Evolutionary conservation across 208 protist genomes (phyloP).

Genomic region (Acanthamoeba healyi): DNA sequence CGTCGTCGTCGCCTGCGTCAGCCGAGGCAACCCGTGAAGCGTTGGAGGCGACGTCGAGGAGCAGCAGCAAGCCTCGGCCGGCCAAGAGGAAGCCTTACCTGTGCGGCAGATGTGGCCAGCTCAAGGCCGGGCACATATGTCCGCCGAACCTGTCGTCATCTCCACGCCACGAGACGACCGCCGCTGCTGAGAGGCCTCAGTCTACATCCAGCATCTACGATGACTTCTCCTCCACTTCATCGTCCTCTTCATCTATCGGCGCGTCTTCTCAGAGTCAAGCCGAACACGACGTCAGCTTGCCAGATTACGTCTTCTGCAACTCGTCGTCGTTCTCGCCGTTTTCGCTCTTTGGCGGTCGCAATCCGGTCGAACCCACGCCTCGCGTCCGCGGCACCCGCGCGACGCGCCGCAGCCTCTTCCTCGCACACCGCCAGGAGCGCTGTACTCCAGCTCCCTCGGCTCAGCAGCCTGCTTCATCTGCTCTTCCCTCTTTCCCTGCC

Average conservation of each 20-base stretch:
- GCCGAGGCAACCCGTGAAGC: not conserved
- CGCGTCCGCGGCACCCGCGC: not conserved
- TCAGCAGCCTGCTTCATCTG: not conserved
- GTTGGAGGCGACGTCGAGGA: not conserved
- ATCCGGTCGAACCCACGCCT: not conserved
- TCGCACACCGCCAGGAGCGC: not conserved
- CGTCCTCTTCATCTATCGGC: too few species aligned
- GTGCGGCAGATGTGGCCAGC: conserved; percentile 15
- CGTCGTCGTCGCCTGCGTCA: not conserved
- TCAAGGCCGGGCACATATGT: conserved; percentile 33
- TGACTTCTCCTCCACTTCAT: not conserved
- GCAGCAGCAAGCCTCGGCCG: not conserved
- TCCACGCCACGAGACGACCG: not conserved
- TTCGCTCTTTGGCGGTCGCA: not conserved
- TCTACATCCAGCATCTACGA: too few species aligned
- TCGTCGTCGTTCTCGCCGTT: conserved; percentile 5
- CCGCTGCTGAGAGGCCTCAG: too few species aligned
- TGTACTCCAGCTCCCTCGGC: not conserved
- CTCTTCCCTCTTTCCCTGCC: not conserved
- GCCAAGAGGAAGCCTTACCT: conserved; percentile 2
- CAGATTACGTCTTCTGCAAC: conserved; percentile 32
- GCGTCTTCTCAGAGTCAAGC: too few species aligned
- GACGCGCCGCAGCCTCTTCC: not conserved
- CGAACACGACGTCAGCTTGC: not conserved
- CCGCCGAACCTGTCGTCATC: not conserved